These are phyloP conservation scores for Exsudoporus frostii DNA, from an alignment of 768 basidiomycete genomes.

Conservation along the genomic window DNA sequence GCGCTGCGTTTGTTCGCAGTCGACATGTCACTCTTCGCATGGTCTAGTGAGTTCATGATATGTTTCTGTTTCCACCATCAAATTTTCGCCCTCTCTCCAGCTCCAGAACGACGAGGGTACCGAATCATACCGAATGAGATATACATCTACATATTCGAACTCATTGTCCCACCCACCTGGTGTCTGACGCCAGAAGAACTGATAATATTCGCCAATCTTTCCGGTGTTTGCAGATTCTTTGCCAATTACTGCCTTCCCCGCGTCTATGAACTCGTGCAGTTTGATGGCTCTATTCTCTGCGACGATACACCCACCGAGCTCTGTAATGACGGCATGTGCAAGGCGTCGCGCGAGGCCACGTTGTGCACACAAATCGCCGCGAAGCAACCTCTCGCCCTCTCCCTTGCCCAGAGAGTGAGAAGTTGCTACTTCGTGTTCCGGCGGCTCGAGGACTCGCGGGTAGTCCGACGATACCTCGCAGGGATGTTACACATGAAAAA, in stretches of 20 bases:
- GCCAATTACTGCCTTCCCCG: constrained; percentile 37
- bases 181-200: constrained; percentile 11
- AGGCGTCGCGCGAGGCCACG: neutral
- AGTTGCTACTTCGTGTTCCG: constrained; percentile 12
- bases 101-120: constrained; percentile 28
- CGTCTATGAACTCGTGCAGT: constrained; percentile 35
- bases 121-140: constrained; percentile 46
- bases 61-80: neutral
- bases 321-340: neutral
- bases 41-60: neutral
- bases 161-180: constrained; percentile 22
- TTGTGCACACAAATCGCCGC: constrained; percentile 31
- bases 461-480: neutral
- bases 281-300: constrained; percentile 19
- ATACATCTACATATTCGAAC: constrained; percentile 41
- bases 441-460: neutral
- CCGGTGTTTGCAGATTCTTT: constrained; percentile 44
- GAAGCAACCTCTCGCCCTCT: constrained; percentile 25
- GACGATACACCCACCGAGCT: neutral
- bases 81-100: constrained; percentile 10
- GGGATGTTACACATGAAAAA: constrained; percentile 19
- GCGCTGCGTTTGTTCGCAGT: too few relatives aligned
- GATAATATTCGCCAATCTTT: constrained; percentile 25
- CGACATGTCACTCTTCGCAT: neutral
- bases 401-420: constrained; percentile 32